Percentiles rank a stretch among this genome's conserved stretches.
These are phyloP conservation scores for Athelia sp. DNA, from an alignment of 1,284 basidiomycete species.

Conservation along the genomic window DNA sequence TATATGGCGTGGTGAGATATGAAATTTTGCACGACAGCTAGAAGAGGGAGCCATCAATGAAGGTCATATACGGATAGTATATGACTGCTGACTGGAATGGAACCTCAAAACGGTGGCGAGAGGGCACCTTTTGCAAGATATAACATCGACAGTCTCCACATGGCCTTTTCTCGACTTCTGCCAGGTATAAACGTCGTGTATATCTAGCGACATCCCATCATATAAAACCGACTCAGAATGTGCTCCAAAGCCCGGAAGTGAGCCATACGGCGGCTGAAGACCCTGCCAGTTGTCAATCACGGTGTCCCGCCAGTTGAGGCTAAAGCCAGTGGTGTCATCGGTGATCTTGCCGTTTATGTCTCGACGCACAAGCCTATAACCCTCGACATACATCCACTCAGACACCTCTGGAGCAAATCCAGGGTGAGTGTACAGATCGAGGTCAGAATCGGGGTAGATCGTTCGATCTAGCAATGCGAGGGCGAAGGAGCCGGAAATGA, in stretches of 20 bases:
- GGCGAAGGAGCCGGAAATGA: conserved; percentile 46
- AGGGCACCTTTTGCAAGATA: conserved; percentile 27
- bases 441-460: conserved; percentile 38
- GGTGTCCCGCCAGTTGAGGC: background rate
- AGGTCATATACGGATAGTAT: too few relatives aligned
- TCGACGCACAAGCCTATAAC: conserved; percentile 20
- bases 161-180: conserved; percentile 2
- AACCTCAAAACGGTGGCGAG: conserved; percentile 33
- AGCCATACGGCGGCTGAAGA: too few relatives aligned
- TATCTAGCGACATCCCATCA: conserved; percentile 5
- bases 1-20: conserved; percentile 28
- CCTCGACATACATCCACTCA: conserved; percentile 20
- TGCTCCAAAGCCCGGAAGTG: too few relatives aligned
- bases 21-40: conserved; percentile 41
- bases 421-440: conserved; percentile 39
- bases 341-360: background rate
- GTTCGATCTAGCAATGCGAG: conserved; percentile 44
- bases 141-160: conserved; percentile 16
- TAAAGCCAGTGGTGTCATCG: background rate
- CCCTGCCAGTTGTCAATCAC: too few relatives aligned
- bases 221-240: too few relatives aligned
- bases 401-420: conserved; percentile 20
- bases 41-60: too few relatives aligned
- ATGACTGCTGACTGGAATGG: conserved; percentile 35
- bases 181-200: conserved; percentile 18